phyloP scores from a whole-genome alignment of 202 grass and related monocot species.

The Digitaria exilis region DNA sequence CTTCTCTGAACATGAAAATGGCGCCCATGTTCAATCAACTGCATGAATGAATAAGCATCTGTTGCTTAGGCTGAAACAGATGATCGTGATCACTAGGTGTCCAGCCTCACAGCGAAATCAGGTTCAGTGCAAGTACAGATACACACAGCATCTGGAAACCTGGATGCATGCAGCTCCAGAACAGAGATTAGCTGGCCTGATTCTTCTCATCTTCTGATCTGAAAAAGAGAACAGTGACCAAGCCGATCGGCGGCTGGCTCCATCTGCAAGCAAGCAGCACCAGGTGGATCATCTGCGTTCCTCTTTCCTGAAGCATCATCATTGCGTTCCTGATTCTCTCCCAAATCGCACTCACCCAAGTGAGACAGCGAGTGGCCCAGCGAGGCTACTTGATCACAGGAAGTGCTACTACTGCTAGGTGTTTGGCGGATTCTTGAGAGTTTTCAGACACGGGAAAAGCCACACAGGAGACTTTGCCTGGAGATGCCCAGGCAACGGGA shows the following conservation, averaged over 20 bases:
- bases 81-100: neutral
- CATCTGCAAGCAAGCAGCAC: neutral
- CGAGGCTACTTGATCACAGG: neutral
- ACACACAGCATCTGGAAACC: neutral
- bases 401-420: neutral
- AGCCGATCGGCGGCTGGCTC: neutral
- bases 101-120: neutral
- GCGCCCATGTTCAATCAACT: neutral
- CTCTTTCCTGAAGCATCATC: neutral
- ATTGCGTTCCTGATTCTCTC: neutral
- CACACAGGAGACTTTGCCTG: neutral
- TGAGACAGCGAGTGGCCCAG: neutral
- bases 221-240: neutral
- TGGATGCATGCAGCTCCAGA: constrained; percentile 2
- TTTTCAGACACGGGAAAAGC: neutral
- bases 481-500: neutral
- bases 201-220: neutral
- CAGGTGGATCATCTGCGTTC: neutral
- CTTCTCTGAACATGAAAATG: neutral
- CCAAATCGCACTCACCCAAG: neutral
- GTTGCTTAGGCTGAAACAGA: neutral
- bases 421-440: neutral
- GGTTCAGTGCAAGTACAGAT: constrained; percentile 14
- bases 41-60: neutral
- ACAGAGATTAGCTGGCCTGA: neutral